Conservation (phyloP, 2,329 filamentous ascomycete genomes). For the Dothistroma septosporum region DNA sequence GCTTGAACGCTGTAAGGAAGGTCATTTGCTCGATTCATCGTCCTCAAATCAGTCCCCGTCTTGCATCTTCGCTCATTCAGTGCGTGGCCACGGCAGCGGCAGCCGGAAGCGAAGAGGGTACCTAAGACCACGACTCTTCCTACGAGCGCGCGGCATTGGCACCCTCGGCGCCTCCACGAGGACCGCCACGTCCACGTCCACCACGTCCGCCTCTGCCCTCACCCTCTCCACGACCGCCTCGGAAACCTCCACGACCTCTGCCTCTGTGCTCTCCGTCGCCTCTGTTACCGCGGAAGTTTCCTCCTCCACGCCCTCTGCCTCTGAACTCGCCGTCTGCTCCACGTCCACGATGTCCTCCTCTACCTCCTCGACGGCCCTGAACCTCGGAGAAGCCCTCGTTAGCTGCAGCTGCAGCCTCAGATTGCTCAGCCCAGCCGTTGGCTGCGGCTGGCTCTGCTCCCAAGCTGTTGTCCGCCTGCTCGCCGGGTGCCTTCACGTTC, state of each 20-base stretch:
- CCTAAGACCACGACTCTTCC: conserved; percentile 10
- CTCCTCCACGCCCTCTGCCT: conserved; percentile 26
- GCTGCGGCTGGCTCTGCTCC: conserved; percentile 18
- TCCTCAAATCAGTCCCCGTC: background rate
- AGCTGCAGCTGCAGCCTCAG: conserved; percentile 29
- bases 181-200: conserved; percentile 22
- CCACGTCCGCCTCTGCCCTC: conserved; percentile 21
- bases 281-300: conserved; percentile 21
- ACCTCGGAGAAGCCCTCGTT: conserved; percentile 72
- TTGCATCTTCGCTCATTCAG: background rate
- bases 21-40: background rate
- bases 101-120: background rate
- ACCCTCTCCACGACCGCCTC: conserved; percentile 39
- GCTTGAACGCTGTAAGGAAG: conserved; percentile 3
- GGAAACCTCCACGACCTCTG: conserved; percentile 39
- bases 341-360: conserved; percentile 39
- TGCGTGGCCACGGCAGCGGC: background rate
- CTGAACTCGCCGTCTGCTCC: conserved; percentile 38
- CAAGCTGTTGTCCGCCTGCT: conserved; percentile 37
- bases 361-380: conserved; percentile 32
- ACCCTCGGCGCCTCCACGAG: conserved; percentile 21
- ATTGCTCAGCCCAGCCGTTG: conserved; percentile 29
- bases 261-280: conserved; percentile 35
- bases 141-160: conserved; percentile 19
- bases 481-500: conserved; percentile 37